A percentile compares a stretch with the other conserved stretches of the same genome.
Evolutionary conservation across 1,284 basidiomycete species (phyloP).

Genomic region (Coniferiporia sulphurascens): DNA sequence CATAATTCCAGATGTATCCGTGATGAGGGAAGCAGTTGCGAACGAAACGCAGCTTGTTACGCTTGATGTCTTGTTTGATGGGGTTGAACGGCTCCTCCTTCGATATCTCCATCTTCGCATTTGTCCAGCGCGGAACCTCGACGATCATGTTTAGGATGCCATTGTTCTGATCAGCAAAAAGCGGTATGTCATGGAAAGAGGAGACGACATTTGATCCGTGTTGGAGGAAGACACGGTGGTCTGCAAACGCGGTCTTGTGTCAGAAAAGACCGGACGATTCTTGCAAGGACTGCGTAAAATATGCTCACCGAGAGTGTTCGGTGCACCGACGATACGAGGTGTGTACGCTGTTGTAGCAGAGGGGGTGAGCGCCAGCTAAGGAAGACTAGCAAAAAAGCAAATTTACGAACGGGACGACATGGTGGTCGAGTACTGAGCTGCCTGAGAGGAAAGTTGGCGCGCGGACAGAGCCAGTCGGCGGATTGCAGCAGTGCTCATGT

Average conservation of each 20-base stretch:
- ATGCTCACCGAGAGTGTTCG: conserved; percentile 84
- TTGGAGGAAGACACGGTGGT: conserved; percentile 94
- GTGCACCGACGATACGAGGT: conserved; percentile 77
- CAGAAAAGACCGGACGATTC: background rate
- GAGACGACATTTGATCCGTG: conserved; percentile 83
- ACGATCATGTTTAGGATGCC: conserved; percentile 98
- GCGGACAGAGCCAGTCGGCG: conserved; percentile 56
- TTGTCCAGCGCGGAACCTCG: conserved; percentile 99
- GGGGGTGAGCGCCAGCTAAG: conserved; percentile 19
- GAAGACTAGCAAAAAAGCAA: conserved; percentile 12
- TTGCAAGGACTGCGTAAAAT: conserved; percentile 8
- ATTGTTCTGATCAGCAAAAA: conserved; percentile 90
- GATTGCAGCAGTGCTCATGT: conserved; percentile 24
- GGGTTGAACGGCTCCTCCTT: conserved; percentile 98
- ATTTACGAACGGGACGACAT: conserved; percentile 56
- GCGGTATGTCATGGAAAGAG: conserved; percentile 93
- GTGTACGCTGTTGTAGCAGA: conserved; percentile 50
- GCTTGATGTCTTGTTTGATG: conserved; percentile 98
- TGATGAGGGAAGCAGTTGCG: conserved; percentile 99
- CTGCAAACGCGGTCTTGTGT: conserved; percentile 37
- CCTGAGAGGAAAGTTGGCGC: conserved; percentile 43
- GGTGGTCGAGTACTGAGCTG: conserved; percentile 28
- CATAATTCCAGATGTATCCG: conserved; percentile 98
- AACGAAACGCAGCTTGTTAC: conserved; percentile 94
- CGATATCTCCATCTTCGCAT: conserved; percentile 98